These are phyloP conservation scores for Suillus tomentosus DNA, from an alignment of 768 basidiomycete genomes.

Conservation along the genomic window DNA sequence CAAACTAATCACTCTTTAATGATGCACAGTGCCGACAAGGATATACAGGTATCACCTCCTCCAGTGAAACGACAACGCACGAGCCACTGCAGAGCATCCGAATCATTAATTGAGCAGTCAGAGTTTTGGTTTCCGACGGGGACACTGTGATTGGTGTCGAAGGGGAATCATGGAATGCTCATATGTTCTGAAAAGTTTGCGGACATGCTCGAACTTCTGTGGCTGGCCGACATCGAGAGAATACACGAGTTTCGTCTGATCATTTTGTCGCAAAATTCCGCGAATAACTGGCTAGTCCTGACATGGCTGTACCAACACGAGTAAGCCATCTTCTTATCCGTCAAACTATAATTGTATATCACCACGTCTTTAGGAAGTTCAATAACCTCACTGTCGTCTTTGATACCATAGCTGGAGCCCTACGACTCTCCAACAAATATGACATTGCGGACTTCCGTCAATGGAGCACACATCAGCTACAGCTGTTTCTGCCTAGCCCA, in stretches of 20 bases:
- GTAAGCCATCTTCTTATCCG: conserved; percentile 24
- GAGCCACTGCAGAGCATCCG: not conserved
- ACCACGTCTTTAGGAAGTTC: conserved; percentile 25
- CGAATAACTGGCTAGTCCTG: conserved; percentile 34
- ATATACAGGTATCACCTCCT: conserved; percentile 7
- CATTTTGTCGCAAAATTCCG: conserved; percentile 24
- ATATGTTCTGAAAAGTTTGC: conserved; percentile 31
- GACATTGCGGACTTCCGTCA: conserved; percentile 32
- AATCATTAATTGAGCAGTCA: not conserved
- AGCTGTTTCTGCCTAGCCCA: conserved; percentile 30
- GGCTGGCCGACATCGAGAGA: conserved; percentile 30
- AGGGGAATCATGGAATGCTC: conserved; percentile 25
- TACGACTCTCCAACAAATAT: conserved; percentile 40
- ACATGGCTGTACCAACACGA: conserved; percentile 36
- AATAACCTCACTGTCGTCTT: conserved; percentile 23
- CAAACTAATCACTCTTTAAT: not conserved
- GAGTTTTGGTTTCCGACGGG: conserved; percentile 37
- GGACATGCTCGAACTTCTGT: conserved; percentile 39
- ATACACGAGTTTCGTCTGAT: conserved; percentile 35
- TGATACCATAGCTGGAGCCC: conserved; percentile 28
- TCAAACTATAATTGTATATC: not conserved
- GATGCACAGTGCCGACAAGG: conserved; percentile 10
- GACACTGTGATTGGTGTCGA: conserved; percentile 35
- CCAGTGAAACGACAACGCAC: conserved; percentile 14
- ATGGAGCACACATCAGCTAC: conserved; percentile 28